Evolutionary conservation across 225 moss, liverwort and hornwort genomes (phyloP).

Genomic region (Polytrichum commune): DNA sequence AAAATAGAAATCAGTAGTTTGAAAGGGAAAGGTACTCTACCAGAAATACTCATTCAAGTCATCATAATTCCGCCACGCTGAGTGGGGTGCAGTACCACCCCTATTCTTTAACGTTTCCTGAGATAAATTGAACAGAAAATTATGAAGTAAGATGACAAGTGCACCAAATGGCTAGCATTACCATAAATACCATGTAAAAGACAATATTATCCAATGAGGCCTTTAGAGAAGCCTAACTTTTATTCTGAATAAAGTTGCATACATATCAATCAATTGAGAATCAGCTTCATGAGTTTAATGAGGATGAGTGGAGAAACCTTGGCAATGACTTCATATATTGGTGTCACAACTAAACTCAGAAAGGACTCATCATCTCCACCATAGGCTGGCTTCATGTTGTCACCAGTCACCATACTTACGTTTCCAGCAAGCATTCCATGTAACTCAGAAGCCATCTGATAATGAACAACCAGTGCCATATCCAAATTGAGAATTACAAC

Average conservation of each 20-base stretch:
- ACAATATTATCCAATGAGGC: too few relatives aligned
- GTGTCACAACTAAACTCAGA: constrained; percentile 63
- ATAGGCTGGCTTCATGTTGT: constrained; percentile 91
- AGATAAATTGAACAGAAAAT: too few relatives aligned
- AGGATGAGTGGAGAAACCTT: constrained; percentile 21
- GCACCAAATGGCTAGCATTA: too few relatives aligned
- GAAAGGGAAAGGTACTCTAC: constrained; percentile 9
- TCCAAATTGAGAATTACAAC: too few relatives aligned
- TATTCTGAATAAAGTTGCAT: too few relatives aligned
- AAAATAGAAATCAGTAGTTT: too few relatives aligned
- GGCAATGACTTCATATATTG: constrained; percentile 68
- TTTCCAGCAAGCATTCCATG: constrained; percentile 95
- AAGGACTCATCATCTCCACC: constrained; percentile 89
- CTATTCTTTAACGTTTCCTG: constrained; percentile 74
- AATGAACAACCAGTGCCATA: neutral
- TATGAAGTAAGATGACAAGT: too few relatives aligned
- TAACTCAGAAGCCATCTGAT: constrained; percentile 94
- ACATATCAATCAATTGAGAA: too few relatives aligned
- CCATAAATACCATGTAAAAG: too few relatives aligned
- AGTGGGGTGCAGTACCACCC: constrained; percentile 79
- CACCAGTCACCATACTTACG: constrained; percentile 84
- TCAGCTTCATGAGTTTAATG: too few relatives aligned
- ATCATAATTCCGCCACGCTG: constrained; percentile 98
- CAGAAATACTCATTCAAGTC: constrained; percentile 98
- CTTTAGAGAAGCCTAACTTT: too few relatives aligned